Evolutionary conservation across 75 land plant genomes (phyloP).

Genomic region (Pseudotsuga menziesii): DNA sequence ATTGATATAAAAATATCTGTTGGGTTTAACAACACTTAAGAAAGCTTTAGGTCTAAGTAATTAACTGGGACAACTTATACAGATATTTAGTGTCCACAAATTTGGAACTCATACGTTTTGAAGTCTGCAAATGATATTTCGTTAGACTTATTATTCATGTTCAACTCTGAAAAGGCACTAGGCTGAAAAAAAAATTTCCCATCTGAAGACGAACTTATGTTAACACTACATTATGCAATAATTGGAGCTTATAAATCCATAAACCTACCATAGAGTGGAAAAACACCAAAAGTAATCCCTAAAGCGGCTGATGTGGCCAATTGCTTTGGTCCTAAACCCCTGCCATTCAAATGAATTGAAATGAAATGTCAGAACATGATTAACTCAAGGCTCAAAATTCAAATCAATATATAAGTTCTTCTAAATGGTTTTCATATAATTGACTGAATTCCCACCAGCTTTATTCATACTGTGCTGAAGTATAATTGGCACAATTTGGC

Average conservation of each 20-base stretch:
- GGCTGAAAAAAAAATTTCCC: not conserved
- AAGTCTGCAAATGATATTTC: not conserved
- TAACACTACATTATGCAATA: not conserved
- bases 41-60: not conserved
- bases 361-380: not conserved
- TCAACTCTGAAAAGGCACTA: not conserved
- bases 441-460: not conserved
- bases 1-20: not conserved
- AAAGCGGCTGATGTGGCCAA: slow-evolving; percentile 79
- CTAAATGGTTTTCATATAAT: not conserved
- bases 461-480: not conserved
- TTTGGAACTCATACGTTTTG: not conserved
- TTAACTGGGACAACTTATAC: not conserved
- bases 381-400: not conserved
- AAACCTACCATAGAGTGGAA: slow-evolving; percentile 78
- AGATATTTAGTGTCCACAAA: not conserved
- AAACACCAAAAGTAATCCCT: slow-evolving; percentile 81
- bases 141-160: not conserved
- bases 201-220: not conserved
- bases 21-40: not conserved
- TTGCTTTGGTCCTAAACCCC: slow-evolving; percentile 84
- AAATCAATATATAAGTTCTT: not conserved
- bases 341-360: slow-evolving; percentile 14
- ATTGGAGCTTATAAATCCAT: not conserved
- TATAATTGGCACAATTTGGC: too few relatives aligned